phyloP scores from a whole-genome alignment of 495 filamentous ascomycete genomes.

The Aspergillus ostianus region DNA sequence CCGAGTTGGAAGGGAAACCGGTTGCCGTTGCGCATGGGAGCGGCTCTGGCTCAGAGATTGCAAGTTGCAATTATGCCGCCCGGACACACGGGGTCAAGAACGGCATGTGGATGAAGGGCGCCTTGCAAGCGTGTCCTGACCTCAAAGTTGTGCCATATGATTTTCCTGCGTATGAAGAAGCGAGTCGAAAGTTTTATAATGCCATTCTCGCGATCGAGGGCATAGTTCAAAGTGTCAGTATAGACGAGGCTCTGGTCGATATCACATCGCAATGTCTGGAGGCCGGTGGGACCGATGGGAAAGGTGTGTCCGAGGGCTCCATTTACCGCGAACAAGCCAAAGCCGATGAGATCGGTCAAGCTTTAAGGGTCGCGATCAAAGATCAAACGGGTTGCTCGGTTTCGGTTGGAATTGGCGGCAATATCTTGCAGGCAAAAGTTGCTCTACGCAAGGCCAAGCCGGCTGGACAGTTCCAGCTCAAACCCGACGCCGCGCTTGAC shows the following conservation, averaged over 20 bases:
- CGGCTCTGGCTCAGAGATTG: constrained; percentile 88
- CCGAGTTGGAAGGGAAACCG: constrained; percentile 76
- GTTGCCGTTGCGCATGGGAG: constrained; percentile 85
- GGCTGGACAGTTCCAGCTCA: constrained; percentile 85
- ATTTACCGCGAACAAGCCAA: constrained; percentile 79
- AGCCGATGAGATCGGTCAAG: constrained; percentile 69
- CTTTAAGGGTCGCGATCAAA: constrained; percentile 66
- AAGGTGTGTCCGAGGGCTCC: constrained; percentile 66
- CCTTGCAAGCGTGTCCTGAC: constrained; percentile 77
- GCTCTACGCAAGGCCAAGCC: constrained; percentile 91
- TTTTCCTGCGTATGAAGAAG: constrained; percentile 90
- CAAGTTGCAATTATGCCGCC: constrained; percentile 94
- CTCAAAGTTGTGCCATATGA: constrained; percentile 89
- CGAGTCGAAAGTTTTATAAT: constrained; percentile 83
- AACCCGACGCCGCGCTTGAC: constrained; percentile 71
- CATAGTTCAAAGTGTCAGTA: constrained; percentile 89
- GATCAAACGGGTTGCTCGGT: constrained; percentile 77
- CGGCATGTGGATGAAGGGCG: constrained; percentile 98
- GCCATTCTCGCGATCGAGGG: constrained; percentile 77
- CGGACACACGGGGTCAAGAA: constrained; percentile 85
- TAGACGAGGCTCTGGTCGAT: constrained; percentile 90
- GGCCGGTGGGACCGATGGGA: constrained; percentile 65
- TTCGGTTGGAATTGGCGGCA: constrained; percentile 91
- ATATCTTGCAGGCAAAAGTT: constrained; percentile 86
- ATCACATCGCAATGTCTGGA: constrained; percentile 64